These are phyloP conservation scores for Colletotrichum caudatum DNA, from an alignment of 2,329 filamentous ascomycete species.

Conservation along the genomic window DNA sequence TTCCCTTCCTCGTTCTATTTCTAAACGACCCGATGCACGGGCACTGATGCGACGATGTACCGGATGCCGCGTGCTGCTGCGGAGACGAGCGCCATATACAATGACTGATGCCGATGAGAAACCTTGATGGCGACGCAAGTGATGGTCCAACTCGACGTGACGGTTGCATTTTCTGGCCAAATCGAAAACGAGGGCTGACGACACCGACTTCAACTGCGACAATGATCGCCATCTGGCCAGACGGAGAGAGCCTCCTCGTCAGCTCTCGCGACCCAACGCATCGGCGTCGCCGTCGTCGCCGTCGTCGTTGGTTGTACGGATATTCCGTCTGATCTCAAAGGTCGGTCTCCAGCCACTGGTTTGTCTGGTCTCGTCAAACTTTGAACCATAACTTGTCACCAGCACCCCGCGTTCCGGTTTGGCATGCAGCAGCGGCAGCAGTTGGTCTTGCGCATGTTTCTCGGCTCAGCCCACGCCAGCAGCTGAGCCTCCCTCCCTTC, in stretches of 20 bases:
- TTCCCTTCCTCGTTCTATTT: background rate
- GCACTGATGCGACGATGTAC: conserved; percentile 6
- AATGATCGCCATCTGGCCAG: background rate
- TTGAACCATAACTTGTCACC: conserved; percentile 1
- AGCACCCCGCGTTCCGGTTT: conserved; percentile 26
- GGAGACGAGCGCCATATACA: too few relatives aligned
- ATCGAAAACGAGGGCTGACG: background rate
- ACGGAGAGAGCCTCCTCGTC: background rate
- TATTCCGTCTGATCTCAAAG: conserved; percentile 4
- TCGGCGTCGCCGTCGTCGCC: background rate
- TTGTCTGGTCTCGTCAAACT: conserved; percentile 13
- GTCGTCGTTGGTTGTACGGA: too few relatives aligned
- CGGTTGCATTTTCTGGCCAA: background rate
- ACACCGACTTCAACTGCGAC: background rate
- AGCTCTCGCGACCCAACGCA: background rate
- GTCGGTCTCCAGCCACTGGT: conserved; percentile 1
- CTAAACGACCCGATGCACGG: background rate
- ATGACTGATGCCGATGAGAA: too few relatives aligned
- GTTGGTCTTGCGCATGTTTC: background rate
- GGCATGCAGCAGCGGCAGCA: background rate
- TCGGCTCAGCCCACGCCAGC: background rate
- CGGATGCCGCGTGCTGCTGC: background rate
- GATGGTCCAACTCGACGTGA: conserved; percentile 9
- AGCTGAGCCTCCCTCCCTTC: background rate
- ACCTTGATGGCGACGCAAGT: background rate